Base-by-base conservation (phyloP, 768 basidiomycete genomes). In the Paxillus rubicundulus region DNA sequence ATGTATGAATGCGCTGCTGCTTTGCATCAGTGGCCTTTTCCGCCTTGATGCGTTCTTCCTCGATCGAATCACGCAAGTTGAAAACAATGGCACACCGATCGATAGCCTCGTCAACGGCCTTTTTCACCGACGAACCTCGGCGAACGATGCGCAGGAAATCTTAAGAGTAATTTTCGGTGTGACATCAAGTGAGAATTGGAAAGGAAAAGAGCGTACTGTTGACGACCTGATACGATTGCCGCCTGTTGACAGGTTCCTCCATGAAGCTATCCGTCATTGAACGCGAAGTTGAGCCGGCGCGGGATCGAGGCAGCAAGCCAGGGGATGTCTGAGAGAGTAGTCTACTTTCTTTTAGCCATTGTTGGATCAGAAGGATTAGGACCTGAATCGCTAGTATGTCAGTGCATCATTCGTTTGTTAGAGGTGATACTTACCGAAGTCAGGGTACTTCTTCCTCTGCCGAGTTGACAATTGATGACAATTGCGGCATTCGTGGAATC, bases 401-500 rank as follows among this genome's bases (percentile, higher is more conserved):
- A 62, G 32, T 13, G 1, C 4, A 6, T 33, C 16, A 17, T 47
- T 50, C 38, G 30, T 18, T 5, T 28, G 42, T 39, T 20, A 40
- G 40, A 34, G 27, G 41, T 0, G 21, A 36, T 9, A 65, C 85
- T 57, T 50, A 89, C 90, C 16, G 94, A 89, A n/a, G 92, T 86
- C 45, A 93, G 71, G 0, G 95, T 96, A 54, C 92, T 95, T 61
- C 97, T 78, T 9, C 96, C 95, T 28, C 92, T 79, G 4, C 93
- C 96, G 13, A 99, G 81, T 64, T 99, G 97, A 61, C 95, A 97
- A 63, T 98, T 99, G 33, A 99, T 81, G 16, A 99, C 86, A 52
- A 98, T 88, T 1, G 89, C 89, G 0, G 88, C 87, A 36, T 81
- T 78, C 18, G 80, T 76, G 7, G 86, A 80, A 48, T 83, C 76